Evolutionary conservation across 495 filamentous ascomycete species (phyloP).

Genomic region (Gamarada debralockiae): DNA sequence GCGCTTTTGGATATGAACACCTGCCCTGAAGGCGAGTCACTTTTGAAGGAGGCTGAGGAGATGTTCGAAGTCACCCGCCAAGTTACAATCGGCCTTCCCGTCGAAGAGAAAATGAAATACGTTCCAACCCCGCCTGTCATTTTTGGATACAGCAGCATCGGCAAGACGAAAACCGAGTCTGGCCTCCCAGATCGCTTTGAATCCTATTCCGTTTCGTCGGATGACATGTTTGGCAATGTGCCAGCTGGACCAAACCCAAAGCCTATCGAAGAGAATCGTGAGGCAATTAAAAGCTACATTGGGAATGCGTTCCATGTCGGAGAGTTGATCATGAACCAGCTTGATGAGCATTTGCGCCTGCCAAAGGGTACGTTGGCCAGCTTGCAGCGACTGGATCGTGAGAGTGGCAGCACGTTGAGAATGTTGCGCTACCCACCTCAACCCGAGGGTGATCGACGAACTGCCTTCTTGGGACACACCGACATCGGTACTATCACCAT

Average conservation of each 20-base stretch:
- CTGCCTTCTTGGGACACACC: constrained; percentile 66
- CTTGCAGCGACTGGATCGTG: constrained; percentile 44
- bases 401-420: constrained; percentile 57
- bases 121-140: constrained; percentile 15
- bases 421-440: constrained; percentile 47
- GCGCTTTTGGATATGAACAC: constrained; percentile 23
- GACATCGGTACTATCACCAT: constrained; percentile 87
- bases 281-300: constrained; percentile 9
- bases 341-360: constrained; percentile 49
- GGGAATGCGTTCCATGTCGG: too few species aligned
- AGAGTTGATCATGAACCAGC: constrained; percentile 44
- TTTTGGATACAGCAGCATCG: constrained; percentile 3
- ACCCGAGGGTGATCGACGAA: constrained; percentile 34
- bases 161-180: constrained; percentile 15
- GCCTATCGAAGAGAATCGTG: constrained; percentile 5
- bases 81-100: constrained; percentile 10
- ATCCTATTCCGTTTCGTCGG: constrained; percentile 28
- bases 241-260: constrained; percentile 16
- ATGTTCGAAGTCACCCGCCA: constrained; percentile 21
- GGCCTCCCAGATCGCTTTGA: constrained; percentile 23
- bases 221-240: constrained; percentile 25
- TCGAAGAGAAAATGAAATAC: constrained; percentile 13
- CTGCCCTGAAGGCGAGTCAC: constrained; percentile 11
- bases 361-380: constrained; percentile 39
- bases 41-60: constrained; percentile 19